Conservation (phyloP, 768 basidiomycete genomes). For the Pisolithus orientalis region DNA sequence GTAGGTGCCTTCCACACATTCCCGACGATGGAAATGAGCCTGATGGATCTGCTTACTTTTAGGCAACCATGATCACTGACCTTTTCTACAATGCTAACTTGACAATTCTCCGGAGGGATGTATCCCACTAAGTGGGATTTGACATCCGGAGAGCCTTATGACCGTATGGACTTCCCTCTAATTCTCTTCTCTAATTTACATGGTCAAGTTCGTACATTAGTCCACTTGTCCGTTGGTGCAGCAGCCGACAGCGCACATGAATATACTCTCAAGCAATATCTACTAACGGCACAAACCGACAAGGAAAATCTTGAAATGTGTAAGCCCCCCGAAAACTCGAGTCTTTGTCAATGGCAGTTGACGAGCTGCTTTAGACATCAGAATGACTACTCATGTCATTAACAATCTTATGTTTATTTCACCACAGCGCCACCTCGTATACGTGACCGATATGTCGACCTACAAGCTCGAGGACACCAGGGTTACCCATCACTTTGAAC, state of each 20-base stretch:
- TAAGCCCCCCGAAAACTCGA: conserved; percentile 26
- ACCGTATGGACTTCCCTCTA: conserved; percentile 34
- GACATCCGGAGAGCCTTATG: conserved; percentile 36
- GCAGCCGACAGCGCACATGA: conserved; percentile 72
- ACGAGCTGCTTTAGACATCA: conserved; percentile 41
- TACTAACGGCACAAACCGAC: conserved; percentile 60
- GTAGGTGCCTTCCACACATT: conserved; percentile 29
- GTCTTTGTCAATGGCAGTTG: conserved; percentile 3
- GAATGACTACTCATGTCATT: conserved; percentile 54
- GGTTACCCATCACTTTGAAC: conserved; percentile 55
- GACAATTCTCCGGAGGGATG: conserved; percentile 48
- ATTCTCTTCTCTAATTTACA: background rate
- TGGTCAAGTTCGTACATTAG: conserved; percentile 16
- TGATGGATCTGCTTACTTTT: background rate
- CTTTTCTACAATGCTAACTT: conserved; percentile 43
- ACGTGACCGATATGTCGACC: conserved; percentile 50
- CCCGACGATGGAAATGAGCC: background rate
- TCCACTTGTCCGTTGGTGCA: conserved; percentile 54
- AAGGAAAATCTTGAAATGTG: conserved; percentile 59
- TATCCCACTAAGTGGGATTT: conserved; percentile 56
- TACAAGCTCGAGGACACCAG: conserved; percentile 20
- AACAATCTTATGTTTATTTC: conserved; percentile 63
- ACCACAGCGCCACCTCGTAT: conserved; percentile 57
- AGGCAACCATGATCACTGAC: conserved; percentile 47
- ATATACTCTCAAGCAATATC: conserved; percentile 69